Percentiles rank a stretch among this genome's conserved stretches.
phyloP scores from a whole-genome alignment of 345 rosid genomes.

The Anacardium occidentale region DNA sequence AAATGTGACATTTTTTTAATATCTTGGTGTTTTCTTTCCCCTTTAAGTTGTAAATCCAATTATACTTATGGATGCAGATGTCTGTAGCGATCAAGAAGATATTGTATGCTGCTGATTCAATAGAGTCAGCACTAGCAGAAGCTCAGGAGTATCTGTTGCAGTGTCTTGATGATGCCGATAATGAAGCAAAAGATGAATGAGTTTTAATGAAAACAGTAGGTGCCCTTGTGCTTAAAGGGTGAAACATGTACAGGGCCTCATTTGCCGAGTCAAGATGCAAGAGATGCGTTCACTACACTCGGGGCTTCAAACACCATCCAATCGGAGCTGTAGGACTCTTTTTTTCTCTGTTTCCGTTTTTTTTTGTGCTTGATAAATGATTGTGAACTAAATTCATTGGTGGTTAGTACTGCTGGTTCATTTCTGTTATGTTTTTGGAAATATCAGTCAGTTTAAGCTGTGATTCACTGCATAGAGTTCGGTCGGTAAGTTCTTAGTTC shows the following conservation, averaged over 20 bases:
- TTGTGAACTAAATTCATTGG: slow-evolving; percentile 17
- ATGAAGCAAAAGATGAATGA: slow-evolving; percentile 30
- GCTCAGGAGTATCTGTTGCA: slow-evolving; percentile 65
- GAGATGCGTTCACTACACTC: background rate
- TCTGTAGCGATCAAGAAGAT: slow-evolving; percentile 79
- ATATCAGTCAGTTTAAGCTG: background rate
- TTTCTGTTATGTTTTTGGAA: background rate
- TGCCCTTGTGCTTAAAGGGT: background rate
- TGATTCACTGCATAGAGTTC: background rate
- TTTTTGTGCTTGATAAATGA: background rate
- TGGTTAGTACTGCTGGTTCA: background rate
- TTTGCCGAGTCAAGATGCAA: background rate
- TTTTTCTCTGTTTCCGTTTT: background rate
- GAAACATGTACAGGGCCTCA: background rate
- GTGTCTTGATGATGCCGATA: slow-evolving; percentile 34
- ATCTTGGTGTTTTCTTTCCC: background rate
- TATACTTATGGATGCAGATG: slow-evolving; percentile 45
- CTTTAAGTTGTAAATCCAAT: background rate
- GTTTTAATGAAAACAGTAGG: slow-evolving; percentile 11
- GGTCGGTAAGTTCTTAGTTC: no score
- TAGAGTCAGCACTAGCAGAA: slow-evolving; percentile 77
- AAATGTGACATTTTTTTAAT: background rate
- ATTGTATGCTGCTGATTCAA: slow-evolving; percentile 77
- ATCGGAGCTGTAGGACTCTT: slow-evolving; percentile 3
- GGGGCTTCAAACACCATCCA: background rate